Evolutionary conservation across 129 eudicot genomes (phyloP).

Genomic region (Cynara cardunculus): DNA sequence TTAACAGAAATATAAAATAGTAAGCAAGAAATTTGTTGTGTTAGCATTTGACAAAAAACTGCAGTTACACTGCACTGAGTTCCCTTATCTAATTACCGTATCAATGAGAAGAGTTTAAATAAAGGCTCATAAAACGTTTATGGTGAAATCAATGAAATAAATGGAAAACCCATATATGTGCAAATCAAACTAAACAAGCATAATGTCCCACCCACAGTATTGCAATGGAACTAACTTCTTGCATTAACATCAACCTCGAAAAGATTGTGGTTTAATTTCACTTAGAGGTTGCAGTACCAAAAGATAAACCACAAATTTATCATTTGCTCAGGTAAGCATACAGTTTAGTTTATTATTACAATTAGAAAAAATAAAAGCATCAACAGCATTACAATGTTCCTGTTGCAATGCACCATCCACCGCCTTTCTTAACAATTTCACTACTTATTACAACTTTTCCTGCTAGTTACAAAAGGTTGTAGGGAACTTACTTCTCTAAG

Average conservation of each 20-base stretch:
- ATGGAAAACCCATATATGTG: too few relatives aligned
- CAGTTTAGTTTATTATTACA: neutral
- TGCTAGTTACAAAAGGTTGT: neutral
- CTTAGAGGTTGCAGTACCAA: neutral
- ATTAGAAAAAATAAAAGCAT: neutral
- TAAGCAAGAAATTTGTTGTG: too few relatives aligned
- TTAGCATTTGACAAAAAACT: neutral
- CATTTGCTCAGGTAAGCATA: neutral
- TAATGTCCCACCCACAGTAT: too few relatives aligned
- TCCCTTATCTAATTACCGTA: too few relatives aligned
- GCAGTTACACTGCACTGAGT: neutral
- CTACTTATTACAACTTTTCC: constrained; percentile 5
- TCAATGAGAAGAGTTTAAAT: too few relatives aligned
- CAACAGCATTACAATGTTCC: neutral
- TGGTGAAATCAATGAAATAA: too few relatives aligned
- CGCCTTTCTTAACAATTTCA: neutral
- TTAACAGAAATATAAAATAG: neutral
- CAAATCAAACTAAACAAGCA: too few relatives aligned
- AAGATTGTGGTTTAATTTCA: too few relatives aligned
- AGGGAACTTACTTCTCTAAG: constrained; percentile 70
- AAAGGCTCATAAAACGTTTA: too few relatives aligned
- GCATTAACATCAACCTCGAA: too few relatives aligned
- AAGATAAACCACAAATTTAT: neutral
- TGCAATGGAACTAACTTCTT: too few relatives aligned
- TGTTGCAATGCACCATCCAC: neutral